Conservation (phyloP, 2,329 filamentous ascomycete species). For the Drechslerella coelobrocha region DNA sequence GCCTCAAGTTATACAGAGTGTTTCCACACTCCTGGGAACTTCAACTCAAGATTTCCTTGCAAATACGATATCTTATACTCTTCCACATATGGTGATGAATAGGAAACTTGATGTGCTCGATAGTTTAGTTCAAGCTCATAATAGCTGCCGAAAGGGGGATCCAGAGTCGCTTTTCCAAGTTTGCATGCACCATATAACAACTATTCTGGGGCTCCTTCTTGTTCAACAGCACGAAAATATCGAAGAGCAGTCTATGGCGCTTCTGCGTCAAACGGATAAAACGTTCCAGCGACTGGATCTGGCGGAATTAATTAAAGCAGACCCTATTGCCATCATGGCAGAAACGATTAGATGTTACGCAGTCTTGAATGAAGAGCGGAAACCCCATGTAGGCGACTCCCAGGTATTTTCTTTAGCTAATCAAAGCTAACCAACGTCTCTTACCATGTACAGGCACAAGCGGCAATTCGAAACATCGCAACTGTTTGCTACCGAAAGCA, state of each 20-base stretch:
- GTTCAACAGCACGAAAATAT: slow-evolving; percentile 60
- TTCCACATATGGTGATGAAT: slow-evolving; percentile 84
- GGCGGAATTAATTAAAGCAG: slow-evolving; percentile 72
- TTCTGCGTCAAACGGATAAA: slow-evolving; percentile 57
- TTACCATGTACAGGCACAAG: slow-evolving; percentile 22
- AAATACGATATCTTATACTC: slow-evolving; percentile 77
- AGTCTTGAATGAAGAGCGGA: slow-evolving; percentile 15
- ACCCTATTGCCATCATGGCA: slow-evolving; percentile 76
- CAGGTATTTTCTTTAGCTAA: neutral
- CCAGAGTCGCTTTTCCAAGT: slow-evolving; percentile 55
- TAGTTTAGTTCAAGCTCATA: slow-evolving; percentile 76
- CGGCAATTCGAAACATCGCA: slow-evolving; percentile 36
- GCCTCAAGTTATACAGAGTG: slow-evolving; percentile 79
- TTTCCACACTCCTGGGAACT: slow-evolving; percentile 81
- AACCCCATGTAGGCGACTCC: slow-evolving; percentile 17
- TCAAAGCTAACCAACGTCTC: neutral
- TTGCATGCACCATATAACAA: slow-evolving; percentile 42
- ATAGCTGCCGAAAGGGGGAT: slow-evolving; percentile 62
- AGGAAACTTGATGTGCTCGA: slow-evolving; percentile 79
- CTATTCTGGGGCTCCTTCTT: slow-evolving; percentile 66
- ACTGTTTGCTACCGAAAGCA: slow-evolving; percentile 32
- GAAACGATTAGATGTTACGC: slow-evolving; percentile 73
- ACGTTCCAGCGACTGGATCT: slow-evolving; percentile 73
- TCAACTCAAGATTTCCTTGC: slow-evolving; percentile 76
- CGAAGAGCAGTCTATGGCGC: slow-evolving; percentile 68